A percentile compares a stretch with the other conserved stretches of the same genome.
Evolutionary conservation across 2,329 filamentous ascomycete species (phyloP).

Genomic region (Neodidymelliopsis sp.): DNA sequence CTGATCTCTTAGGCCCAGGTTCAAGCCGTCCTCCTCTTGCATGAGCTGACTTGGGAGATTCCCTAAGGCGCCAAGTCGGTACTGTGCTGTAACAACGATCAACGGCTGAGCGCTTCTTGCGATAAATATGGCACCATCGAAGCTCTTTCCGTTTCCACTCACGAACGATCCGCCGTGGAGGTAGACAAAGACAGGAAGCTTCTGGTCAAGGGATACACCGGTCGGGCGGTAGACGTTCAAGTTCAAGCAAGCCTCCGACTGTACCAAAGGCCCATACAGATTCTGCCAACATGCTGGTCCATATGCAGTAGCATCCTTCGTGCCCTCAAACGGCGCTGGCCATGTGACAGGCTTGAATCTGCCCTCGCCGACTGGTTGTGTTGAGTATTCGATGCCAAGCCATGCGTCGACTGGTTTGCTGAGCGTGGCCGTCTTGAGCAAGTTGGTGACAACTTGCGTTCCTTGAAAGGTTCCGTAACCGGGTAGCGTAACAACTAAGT

Average conservation of each 20-base stretch:
- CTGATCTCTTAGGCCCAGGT: constrained; percentile 44
- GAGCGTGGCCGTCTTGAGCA: constrained; percentile 42
- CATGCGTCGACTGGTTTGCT: constrained; percentile 54
- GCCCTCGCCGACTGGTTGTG: constrained; percentile 48
- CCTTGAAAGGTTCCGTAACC: constrained; percentile 54
- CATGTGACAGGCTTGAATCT: constrained; percentile 54
- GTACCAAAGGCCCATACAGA: constrained; percentile 38
- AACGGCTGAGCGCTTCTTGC: constrained; percentile 39
- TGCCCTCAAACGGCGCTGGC: constrained; percentile 53
- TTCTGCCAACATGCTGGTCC: constrained; percentile 57
- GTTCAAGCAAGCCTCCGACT: constrained; percentile 47
- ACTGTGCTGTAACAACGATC: constrained; percentile 47
- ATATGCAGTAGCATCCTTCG: constrained; percentile 49
- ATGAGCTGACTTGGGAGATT: constrained; percentile 45
- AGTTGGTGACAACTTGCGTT: constrained; percentile 46
- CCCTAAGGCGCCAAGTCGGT: constrained; percentile 45
- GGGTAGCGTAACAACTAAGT: constrained; percentile 44
- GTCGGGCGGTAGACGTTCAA: constrained; percentile 43
- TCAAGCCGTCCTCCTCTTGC: constrained; percentile 44
- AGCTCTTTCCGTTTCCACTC: constrained; percentile 37
- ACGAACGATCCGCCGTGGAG: constrained; percentile 45
- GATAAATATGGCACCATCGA: constrained; percentile 46
- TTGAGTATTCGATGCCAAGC: constrained; percentile 59
- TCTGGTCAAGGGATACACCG: constrained; percentile 33
- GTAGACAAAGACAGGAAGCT: constrained; percentile 43